phyloP scores from a whole-genome alignment of 1,284 basidiomycete species.

The Ceratobasidium papillatum region DNA sequence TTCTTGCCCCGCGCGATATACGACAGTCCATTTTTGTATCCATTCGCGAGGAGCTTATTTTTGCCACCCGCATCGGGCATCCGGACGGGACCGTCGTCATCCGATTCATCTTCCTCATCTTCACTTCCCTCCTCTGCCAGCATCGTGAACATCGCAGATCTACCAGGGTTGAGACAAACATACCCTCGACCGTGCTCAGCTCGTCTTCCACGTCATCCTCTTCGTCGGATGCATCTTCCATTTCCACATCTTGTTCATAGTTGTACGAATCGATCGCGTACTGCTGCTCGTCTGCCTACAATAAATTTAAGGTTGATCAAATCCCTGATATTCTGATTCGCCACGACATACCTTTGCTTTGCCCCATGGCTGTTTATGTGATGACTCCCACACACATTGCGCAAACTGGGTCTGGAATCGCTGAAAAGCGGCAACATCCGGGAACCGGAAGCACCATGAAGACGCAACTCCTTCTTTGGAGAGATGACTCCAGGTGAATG shows the following conservation, averaged over 20 bases:
- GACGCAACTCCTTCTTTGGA: slow-evolving; percentile 65
- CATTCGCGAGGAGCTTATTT: slow-evolving; percentile 93
- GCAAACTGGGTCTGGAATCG: slow-evolving; percentile 75
- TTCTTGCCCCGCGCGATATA: slow-evolving; percentile 96
- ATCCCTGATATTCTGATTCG: background rate
- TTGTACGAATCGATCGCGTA: slow-evolving; percentile 75
- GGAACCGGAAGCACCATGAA: slow-evolving; percentile 88
- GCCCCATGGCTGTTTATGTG: slow-evolving; percentile 78
- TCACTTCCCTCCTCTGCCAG: slow-evolving; percentile 56
- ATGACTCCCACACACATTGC: slow-evolving; percentile 81
- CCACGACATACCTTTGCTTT: slow-evolving; percentile 76
- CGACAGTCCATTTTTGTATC: slow-evolving; percentile 95
- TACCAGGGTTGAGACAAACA: slow-evolving; percentile 54
- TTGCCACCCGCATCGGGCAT: slow-evolving; percentile 62
- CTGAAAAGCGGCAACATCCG: slow-evolving; percentile 64
- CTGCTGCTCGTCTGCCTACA: slow-evolving; percentile 75
- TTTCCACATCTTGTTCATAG: slow-evolving; percentile 78
- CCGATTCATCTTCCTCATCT: slow-evolving; percentile 65
- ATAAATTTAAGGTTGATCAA: background rate
- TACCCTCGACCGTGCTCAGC: slow-evolving; percentile 59
- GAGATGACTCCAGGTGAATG: slow-evolving; percentile 87
- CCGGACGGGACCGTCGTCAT: slow-evolving; percentile 55
- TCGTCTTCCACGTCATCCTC: slow-evolving; percentile 81
- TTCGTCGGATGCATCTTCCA: slow-evolving; percentile 78
- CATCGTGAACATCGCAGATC: slow-evolving; percentile 33